phyloP scores from a whole-genome alignment of 2,329 filamentous ascomycete species.

The Alternaria gaisen region DNA sequence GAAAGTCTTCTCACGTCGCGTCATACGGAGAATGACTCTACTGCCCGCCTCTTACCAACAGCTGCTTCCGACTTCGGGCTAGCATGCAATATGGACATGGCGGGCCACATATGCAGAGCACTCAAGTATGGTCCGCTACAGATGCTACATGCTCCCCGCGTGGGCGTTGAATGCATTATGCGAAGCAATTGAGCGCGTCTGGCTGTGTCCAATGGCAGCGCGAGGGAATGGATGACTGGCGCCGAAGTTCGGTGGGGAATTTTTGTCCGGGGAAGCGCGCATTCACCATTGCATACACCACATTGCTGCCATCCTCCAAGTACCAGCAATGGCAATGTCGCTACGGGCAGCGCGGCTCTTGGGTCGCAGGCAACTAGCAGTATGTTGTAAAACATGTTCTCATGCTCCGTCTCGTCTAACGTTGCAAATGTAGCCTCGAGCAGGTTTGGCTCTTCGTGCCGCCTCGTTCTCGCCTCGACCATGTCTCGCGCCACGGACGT shows the following conservation, averaged over 20 bases:
- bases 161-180: slow-evolving; percentile 26
- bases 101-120: slow-evolving; percentile 2
- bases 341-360: slow-evolving; percentile 46
- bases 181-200: slow-evolving; percentile 32
- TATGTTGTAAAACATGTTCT: slow-evolving; percentile 24
- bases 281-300: slow-evolving; percentile 29
- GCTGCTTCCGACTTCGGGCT: slow-evolving; percentile 35
- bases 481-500: slow-evolving; percentile 35
- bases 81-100: slow-evolving; percentile 13
- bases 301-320: slow-evolving; percentile 16
- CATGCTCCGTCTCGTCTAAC: slow-evolving; percentile 22
- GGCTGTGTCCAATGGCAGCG: slow-evolving; percentile 36
- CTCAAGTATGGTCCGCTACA: neutral
- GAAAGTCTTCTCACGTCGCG: slow-evolving; percentile 33
- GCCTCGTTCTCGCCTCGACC: slow-evolving; percentile 35
- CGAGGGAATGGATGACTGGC: neutral
- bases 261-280: slow-evolving; percentile 26
- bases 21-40: slow-evolving; percentile 45
- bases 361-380: slow-evolving; percentile 40
- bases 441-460: slow-evolving; percentile 38
- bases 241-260: slow-evolving; percentile 32
- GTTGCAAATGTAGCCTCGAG: slow-evolving; percentile 28
- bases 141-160: slow-evolving; percentile 17
- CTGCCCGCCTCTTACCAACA: slow-evolving; percentile 16
- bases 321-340: slow-evolving; percentile 49